Evolutionary conservation across 2,329 filamentous ascomycete genomes (phyloP), one percentile per base, ranked within the genome.

Genomic region (Neofusicoccum ribis): DNA sequence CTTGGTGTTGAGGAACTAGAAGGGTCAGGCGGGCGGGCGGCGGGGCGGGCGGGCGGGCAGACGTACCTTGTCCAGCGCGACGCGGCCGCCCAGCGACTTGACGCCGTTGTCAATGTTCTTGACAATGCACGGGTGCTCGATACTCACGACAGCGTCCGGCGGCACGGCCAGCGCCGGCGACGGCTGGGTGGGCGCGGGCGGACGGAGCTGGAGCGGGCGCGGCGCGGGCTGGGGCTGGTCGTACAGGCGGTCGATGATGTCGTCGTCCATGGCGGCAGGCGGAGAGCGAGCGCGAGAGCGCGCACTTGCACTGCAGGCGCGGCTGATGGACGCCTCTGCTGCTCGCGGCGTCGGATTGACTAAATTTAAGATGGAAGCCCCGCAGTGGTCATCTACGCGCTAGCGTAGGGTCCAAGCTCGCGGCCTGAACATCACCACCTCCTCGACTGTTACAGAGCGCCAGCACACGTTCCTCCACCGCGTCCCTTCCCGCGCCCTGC

Each of bases 111-210:
- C 85, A 65, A 89, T 74, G 74, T 90, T 87, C 72, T 83, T 84
- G 71, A 91, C 78, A 63, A 90, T 83, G 72, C 86, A 87, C 61
- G 89, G 89, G 76, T 91, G 88, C 72, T 91, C 89, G 52, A 91
- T 81, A 67, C 83, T 84, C 63, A 89, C 81, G 54, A 90, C 79
- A 60, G 82, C 79, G 67, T 82, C 79, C 43, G 76, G 70, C 2
- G 86, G 85, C 44, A 90, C 79, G 8, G 72, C 66, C 71, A 84
- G 84, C 72, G 80, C 82, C 0, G 84, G 82, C 37, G 73, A 72
- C 7, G 47, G 6, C 9, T 12, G 15, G 34, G 20, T 39, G 17
- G 39, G 47, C 11, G 36, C 9, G 15, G 34, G 39, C 49, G 17
- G 39, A 11, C 8, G 17, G 43, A n/a, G 61, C 17, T 9, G 41